Conservation (phyloP, 2,329 filamentous ascomycete genomes). For the Aureobasidium sp. region DNA sequence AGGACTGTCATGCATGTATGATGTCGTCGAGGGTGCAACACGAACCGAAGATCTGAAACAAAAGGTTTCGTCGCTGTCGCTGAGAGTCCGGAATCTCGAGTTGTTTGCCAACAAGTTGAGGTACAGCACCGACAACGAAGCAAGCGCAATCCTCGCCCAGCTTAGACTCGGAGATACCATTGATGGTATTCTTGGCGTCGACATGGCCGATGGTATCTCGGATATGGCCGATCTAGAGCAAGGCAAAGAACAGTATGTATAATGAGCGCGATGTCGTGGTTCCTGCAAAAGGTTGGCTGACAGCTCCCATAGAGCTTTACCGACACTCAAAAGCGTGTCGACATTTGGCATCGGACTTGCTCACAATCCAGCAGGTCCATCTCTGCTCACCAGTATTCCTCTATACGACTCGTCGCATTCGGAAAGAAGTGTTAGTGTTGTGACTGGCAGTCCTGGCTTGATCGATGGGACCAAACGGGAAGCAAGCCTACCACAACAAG, state of each 20-base stretch:
- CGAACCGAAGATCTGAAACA: constrained; percentile 11
- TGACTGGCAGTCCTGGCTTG: not conserved
- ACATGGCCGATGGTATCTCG: not conserved
- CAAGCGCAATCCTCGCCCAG: constrained; percentile 4
- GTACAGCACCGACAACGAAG: constrained; percentile 13
- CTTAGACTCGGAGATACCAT: constrained; percentile 13
- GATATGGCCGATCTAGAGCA: not conserved
- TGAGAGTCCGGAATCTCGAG: constrained; percentile 3
- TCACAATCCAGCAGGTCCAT: constrained; percentile 8
- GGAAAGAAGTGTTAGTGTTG: not conserved
- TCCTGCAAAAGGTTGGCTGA: not conserved
- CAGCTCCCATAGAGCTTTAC: not conserved
- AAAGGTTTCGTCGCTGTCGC: not conserved
- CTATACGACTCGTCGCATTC: not conserved
- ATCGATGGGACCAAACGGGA: not conserved
- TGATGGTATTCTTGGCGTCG: not conserved
- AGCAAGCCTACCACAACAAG: not conserved
- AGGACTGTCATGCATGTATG: constrained; percentile 7
- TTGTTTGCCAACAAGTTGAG: constrained; percentile 7
- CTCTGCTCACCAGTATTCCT: not conserved
- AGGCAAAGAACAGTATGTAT: constrained; percentile 9
- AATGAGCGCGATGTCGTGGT: not conserved
- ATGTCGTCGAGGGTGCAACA: constrained; percentile 12
- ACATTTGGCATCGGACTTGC: constrained; percentile 4
- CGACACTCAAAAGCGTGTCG: not conserved